These are phyloP conservation scores for Lojkania enalia DNA, from an alignment of 2,329 filamentous ascomycete genomes.

Conservation along the genomic window DNA sequence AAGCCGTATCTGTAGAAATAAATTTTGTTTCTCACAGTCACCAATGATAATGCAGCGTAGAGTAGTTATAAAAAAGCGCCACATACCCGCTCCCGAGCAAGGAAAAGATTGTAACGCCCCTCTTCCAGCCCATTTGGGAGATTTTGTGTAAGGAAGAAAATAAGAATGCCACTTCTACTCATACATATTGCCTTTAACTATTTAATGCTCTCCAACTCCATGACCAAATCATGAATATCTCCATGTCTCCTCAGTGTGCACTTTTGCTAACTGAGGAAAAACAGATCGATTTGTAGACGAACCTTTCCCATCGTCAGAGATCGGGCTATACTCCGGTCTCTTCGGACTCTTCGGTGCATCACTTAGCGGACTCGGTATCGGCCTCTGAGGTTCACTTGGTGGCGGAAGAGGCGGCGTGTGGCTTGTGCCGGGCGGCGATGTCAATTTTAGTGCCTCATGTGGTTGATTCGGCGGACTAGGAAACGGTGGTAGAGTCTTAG, in stretches of 20 bases:
- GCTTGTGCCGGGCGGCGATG: slow-evolving; percentile 14
- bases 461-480: slow-evolving; percentile 22
- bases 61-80: no score
- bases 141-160: no score
- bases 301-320: slow-evolving; percentile 36
- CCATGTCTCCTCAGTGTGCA: slow-evolving; percentile 40
- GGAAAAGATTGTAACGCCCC: no score
- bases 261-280: slow-evolving; percentile 12
- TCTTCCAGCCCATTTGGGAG: no score
- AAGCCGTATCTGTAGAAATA: no score
- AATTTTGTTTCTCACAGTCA: no score
- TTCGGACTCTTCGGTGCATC: slow-evolving; percentile 23
- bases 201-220: no score
- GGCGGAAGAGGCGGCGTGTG: slow-evolving; percentile 20
- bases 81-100: no score
- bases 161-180: no score
- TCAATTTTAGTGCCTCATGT: slow-evolving; percentile 10
- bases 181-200: no score
- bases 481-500: slow-evolving; percentile 10
- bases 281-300: slow-evolving; percentile 7
- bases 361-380: slow-evolving; percentile 33
- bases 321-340: slow-evolving; percentile 28
- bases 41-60: no score
- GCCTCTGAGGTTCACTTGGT: slow-evolving; percentile 27
- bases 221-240: no score